Evolutionary conservation across 768 basidiomycete species (phyloP).

Genomic region (Leccinum fibrillosum): DNA sequence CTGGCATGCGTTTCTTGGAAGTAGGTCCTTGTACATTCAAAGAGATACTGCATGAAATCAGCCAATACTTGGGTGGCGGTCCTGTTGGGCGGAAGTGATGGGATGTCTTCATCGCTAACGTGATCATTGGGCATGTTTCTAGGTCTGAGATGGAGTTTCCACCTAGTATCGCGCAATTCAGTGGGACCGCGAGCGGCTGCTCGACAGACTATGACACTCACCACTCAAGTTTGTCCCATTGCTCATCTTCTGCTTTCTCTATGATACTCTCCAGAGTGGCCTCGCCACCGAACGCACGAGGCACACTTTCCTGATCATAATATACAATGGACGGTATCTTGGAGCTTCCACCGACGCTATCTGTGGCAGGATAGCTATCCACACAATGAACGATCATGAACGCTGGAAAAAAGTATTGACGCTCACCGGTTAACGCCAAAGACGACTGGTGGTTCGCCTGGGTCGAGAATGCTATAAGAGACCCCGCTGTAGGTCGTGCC

Average conservation of each 20-base stretch:
- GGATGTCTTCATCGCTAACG: conserved; percentile 34
- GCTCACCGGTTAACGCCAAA: conserved; percentile 24
- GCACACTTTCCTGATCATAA: conserved; percentile 40
- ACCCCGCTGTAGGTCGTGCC: conserved; percentile 52
- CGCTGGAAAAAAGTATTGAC: background rate
- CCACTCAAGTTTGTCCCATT: conserved; percentile 31
- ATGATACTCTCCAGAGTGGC: conserved; percentile 37
- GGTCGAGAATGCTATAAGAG: conserved; percentile 38
- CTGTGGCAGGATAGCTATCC: conserved; percentile 45
- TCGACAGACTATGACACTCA: conserved; percentile 1
- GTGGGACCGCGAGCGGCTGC: background rate
- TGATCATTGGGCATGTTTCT: conserved; percentile 19
- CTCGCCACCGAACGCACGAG: conserved; percentile 45
- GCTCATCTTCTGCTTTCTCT: conserved; percentile 39
- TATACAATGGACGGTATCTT: conserved; percentile 51
- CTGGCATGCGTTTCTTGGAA: conserved; percentile 45
- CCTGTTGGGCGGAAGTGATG: conserved; percentile 41
- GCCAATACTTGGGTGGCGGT: conserved; percentile 42
- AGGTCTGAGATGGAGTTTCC: conserved; percentile 36
- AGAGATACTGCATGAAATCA: conserved; percentile 49
- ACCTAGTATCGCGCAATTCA: conserved; percentile 22
- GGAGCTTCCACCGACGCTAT: conserved; percentile 43
- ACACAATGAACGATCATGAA: conserved; percentile 1
- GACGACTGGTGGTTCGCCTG: conserved; percentile 26
- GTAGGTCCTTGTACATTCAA: conserved; percentile 39